phyloP scores from a whole-genome alignment of 805 yeast species.

The Kluyveromyces nonfermentans region DNA sequence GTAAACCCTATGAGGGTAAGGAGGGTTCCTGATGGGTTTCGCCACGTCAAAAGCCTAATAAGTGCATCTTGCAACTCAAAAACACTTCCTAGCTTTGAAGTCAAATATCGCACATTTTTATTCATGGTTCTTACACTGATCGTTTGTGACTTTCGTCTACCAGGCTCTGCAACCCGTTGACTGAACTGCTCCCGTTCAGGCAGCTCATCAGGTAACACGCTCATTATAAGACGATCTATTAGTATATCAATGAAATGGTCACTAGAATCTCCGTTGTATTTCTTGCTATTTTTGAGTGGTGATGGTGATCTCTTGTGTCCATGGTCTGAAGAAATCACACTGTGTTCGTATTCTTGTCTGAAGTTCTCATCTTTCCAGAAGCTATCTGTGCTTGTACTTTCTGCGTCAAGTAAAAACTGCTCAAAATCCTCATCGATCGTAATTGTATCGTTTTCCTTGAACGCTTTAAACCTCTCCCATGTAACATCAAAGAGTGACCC shows the following conservation, averaged over 20 bases:
- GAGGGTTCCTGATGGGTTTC: conserved; percentile 60
- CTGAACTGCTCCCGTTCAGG: conserved; percentile 40
- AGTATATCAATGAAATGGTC: conserved; percentile 51
- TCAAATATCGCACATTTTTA: conserved; percentile 48
- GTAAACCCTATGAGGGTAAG: conserved; percentile 52
- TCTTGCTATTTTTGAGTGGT: neutral
- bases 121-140: conserved; percentile 50
- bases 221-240: conserved; percentile 43
- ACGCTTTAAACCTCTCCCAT: conserved; percentile 29
- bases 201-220: conserved; percentile 39
- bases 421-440: conserved; percentile 9
- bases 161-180: conserved; percentile 36
- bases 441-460: conserved; percentile 9
- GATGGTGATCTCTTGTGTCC: conserved; percentile 9
- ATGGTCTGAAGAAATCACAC: conserved; percentile 7
- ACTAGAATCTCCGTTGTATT: conserved; percentile 6
- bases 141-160: conserved; percentile 37
- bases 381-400: conserved; percentile 20
- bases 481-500: conserved; percentile 38
- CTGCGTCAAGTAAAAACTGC: conserved; percentile 7
- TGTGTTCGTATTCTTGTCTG: conserved; percentile 12
- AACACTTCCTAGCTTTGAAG: conserved; percentile 44
- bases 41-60: conserved; percentile 62
- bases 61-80: conserved; percentile 55
- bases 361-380: conserved; percentile 20